Evolutionary conservation across 176 grass and related monocot genomes (phyloP), one percentile per base, ranked within the genome.

Genomic region (Poa annua): DNA sequence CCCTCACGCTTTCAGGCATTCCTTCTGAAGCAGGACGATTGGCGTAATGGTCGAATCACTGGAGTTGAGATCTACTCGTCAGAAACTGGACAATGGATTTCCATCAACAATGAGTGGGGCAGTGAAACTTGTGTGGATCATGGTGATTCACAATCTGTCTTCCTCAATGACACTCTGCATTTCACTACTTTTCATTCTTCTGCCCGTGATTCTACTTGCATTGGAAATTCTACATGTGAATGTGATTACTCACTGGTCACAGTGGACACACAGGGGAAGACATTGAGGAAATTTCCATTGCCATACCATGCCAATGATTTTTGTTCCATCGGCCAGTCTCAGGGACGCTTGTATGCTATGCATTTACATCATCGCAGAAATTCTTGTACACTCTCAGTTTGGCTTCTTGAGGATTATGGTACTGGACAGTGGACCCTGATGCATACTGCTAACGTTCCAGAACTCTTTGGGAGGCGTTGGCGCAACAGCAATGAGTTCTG

Each of bases 161-260:
- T 61, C 57, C 6, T 61, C 24, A 13, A 61, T 61, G 57, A 11
- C 24, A 61, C 57, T 26, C 10, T 61, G 22, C 57, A 61, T 61
- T 61, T 61, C 22, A 61, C 22, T 5, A 13, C 57, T 26, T 61
- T 61, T 6, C 22, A 61, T 61, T 61, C 57, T 61, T 61, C 57
- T 61, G 24, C 57, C 57, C 4, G 21, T 26, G 22, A 14, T 61
- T 22, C 3, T 60, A 11, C 5, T 61, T 61, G 57, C 12, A 0
- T 5, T 0, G 7, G 26, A 24, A 1, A 61, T 61, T 61, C 24
- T 11, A 14, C 22, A 24, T 61, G 57, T 26, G 57, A 61, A 11
- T 61, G 22, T 61, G 57, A 61, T 61, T 61, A 61, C 24, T 62
- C 59, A 62, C 59, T 62, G 13, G 24, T 62, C 59, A 62, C 59